A percentile compares a stretch with the other conserved stretches of the same genome.
Evolutionary conservation across 495 filamentous ascomycete genomes (phyloP).

Genomic region (Penicillium egyptiacum): DNA sequence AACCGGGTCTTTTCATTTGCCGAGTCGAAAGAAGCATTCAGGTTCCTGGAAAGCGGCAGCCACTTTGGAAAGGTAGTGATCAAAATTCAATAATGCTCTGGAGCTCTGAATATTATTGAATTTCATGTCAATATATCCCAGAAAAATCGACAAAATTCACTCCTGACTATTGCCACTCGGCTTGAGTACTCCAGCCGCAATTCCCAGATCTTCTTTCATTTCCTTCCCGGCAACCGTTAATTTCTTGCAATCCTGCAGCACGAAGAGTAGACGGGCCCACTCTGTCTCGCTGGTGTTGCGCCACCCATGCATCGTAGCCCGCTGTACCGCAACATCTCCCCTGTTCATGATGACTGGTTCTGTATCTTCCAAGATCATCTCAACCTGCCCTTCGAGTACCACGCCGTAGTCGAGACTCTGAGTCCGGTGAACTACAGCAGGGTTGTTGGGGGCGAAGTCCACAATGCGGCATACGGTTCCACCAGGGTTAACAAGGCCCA

Average conservation of each 20-base stretch:
- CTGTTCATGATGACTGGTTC: slow-evolving; percentile 62
- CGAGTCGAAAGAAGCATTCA: slow-evolving; percentile 50
- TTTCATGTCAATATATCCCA: neutral
- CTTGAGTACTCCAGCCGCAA: slow-evolving; percentile 21
- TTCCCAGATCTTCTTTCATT: slow-evolving; percentile 52
- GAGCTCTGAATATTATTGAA: neutral
- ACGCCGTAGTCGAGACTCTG: slow-evolving; percentile 73
- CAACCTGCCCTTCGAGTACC: slow-evolving; percentile 71
- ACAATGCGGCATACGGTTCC: slow-evolving; percentile 55
- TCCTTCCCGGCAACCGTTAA: slow-evolving; percentile 42
- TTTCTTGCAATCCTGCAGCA: slow-evolving; percentile 52
- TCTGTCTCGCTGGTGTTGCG: slow-evolving; percentile 38
- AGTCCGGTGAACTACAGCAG: slow-evolving; percentile 67
- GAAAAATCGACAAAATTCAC: neutral
- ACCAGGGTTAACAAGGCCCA: slow-evolving; percentile 52
- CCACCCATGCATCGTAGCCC: slow-evolving; percentile 54
- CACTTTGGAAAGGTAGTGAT: slow-evolving; percentile 78
- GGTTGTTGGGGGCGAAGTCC: slow-evolving; percentile 66
- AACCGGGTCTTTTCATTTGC: slow-evolving; percentile 60
- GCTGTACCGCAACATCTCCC: slow-evolving; percentile 68
- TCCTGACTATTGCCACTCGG: slow-evolving; percentile 50
- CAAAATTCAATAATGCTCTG: slow-evolving; percentile 40
- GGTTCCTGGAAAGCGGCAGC: slow-evolving; percentile 60
- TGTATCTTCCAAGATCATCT: slow-evolving; percentile 71
- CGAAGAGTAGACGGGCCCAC: slow-evolving; percentile 60